Evolutionary conservation across 2,329 filamentous ascomycete species (phyloP), one percentile per base, ranked within the genome.

Genomic region (Penicillium sp.): DNA sequence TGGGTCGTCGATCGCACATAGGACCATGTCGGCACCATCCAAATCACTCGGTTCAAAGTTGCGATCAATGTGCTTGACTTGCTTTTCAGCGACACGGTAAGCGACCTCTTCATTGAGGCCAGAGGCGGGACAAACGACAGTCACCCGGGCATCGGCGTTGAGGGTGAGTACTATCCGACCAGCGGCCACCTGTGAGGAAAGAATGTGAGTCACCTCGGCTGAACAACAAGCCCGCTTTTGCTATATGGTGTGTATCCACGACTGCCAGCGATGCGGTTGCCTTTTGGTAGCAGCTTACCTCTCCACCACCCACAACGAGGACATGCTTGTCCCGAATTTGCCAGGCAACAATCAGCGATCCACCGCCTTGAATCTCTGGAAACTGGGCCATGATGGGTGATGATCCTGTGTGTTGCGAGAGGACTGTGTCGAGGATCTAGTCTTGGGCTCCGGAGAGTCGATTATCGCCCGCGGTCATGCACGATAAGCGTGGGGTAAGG

Each of bases 311-410:
- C 6, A 98, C 82, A 4, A 98, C 87, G n/a, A 98, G 74, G 12
- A 97, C 85, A 55, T 83, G 82, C 71, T 94, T 96, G 68, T 85
- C 84, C 65, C 83, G 86, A 62, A 95, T 84, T 73, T 97, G 93
- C 90, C 91, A 98, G 65, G 93, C 93, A 45, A 98, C 76, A 54
- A 98, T 93, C 56, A 98, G 74, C 52, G 91, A 97, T 50, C 90
- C 93, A 44, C 91, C 91, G 48, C 89, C 88, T 70, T 96, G 84
- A 27, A 97, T 81, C 54, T 85, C 77, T 48, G 90, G 89, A 64
- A 87, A 96, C 43, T 79, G 66, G 9, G 74, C 66, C 76, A 79
- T 79, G 29, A 47, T 57, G 66, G 43, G 13, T 29, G 18, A 27
- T 18, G 13, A 26, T 27, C 41, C n/a, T n/a, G 35, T 6, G 8